Evolutionary conservation across 192 early-diverging fungal species (phyloP).

Genomic region (Dimargaris cristalligena): DNA sequence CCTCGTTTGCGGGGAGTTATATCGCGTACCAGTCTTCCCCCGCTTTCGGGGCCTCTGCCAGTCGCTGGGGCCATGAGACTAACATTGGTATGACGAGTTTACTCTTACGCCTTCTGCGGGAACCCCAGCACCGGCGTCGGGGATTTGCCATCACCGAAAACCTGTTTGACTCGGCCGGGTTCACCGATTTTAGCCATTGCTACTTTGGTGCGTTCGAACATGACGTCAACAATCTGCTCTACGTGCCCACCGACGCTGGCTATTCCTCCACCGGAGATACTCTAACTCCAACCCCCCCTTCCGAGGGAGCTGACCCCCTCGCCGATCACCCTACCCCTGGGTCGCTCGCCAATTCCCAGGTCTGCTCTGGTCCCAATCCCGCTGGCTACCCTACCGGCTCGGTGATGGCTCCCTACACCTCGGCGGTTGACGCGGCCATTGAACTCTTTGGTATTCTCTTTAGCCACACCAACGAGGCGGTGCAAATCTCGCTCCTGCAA

Average conservation of each 20-base stretch:
- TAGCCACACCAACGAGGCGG: constrained; percentile 39
- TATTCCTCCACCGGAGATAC: background rate
- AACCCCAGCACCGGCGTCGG: constrained; percentile 3
- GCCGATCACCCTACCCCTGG: background rate
- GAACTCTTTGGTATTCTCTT: constrained; percentile 63
- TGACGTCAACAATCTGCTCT: constrained; percentile 1
- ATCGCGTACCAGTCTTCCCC: background rate
- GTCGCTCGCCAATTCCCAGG: background rate
- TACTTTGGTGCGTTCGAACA: background rate
- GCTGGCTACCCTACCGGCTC: too few relatives aligned
- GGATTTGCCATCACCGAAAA: constrained; percentile 10
- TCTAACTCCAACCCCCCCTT: too few relatives aligned
- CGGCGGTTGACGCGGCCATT: constrained; percentile 63
- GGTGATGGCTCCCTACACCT: constrained; percentile 16
- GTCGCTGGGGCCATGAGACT: constrained; percentile 25
- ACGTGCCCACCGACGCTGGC: background rate
- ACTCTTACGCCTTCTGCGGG: constrained; percentile 11
- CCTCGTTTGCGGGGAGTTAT: background rate
- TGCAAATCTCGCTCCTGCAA: constrained; percentile 66
- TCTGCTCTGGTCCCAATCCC: too few relatives aligned
- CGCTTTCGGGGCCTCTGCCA: constrained; percentile 14
- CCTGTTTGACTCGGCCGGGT: background rate
- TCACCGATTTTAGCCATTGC: background rate
- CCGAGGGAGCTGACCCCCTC: background rate
- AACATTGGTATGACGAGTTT: constrained; percentile 23